phyloP scores from a whole-genome alignment of 306 rosid species.

The Quercus robur region DNA sequence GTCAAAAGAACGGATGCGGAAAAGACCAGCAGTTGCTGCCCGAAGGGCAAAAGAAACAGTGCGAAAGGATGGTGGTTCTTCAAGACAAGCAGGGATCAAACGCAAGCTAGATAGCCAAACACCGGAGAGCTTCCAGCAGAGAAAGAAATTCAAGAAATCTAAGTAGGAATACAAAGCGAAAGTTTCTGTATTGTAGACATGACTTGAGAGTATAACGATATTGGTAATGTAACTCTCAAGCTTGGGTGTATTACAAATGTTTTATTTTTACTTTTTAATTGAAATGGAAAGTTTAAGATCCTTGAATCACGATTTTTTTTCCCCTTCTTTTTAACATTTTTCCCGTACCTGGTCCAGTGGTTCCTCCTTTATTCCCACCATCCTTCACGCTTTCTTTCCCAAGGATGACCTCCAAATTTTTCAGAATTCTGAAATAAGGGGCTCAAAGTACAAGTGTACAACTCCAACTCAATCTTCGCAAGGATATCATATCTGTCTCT shows the following conservation, averaged over 20 bases:
- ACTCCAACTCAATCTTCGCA: too few relatives aligned
- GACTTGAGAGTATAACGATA: neutral
- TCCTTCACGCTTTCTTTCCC: too few relatives aligned
- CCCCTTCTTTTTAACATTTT: too few relatives aligned
- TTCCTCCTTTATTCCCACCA: too few relatives aligned
- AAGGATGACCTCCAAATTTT: too few relatives aligned
- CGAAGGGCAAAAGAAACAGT: constrained; percentile 50
- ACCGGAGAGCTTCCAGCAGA: constrained; percentile 52
- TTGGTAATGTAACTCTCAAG: neutral
- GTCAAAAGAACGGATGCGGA: constrained; percentile 41
- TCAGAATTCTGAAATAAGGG: too few relatives aligned
- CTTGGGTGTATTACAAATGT: neutral
- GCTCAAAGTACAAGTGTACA: too few relatives aligned
- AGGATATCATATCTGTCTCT: too few relatives aligned
- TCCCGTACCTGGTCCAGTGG: too few relatives aligned
- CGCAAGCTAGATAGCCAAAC: constrained; percentile 80
- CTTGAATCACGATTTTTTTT: neutral
- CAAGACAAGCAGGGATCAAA: constrained; percentile 59
- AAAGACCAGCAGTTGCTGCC: constrained; percentile 89
- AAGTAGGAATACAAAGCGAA: constrained; percentile 25
- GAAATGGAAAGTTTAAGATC: neutral
- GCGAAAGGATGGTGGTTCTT: constrained; percentile 28
- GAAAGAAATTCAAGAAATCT: constrained; percentile 51
- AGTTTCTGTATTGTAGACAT: neutral
- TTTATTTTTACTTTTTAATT: neutral